Conservation (phyloP, 164 flowering plant species). For the Vitis vinifera region ASM3070453v1 NC_081818.1:25224001-25224500, state of each 20-base stretch:
- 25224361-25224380: conserved; percentile 46
- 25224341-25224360: conserved; percentile 59
- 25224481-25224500: conserved; percentile 23
- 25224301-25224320: conserved; percentile 58
- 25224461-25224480: conserved; percentile 38
- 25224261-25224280: conserved; percentile 41
- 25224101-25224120: conserved; percentile 41
- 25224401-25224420: conserved; percentile 37
- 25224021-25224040: conserved; percentile 24
- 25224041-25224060: conserved; percentile 38
- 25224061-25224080: conserved; percentile 42
- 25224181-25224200: conserved; percentile 34
- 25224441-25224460: conserved; percentile 28
- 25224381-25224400: conserved; percentile 37
- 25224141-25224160: conserved; percentile 43
- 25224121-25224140: conserved; percentile 53
- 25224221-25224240: conserved; percentile 38
- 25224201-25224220: conserved; percentile 33
- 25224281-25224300: conserved; percentile 66
- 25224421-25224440: conserved; percentile 28
- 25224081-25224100: conserved; percentile 37
- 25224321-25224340: conserved; percentile 55
- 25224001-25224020: conserved; percentile 13
- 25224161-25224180: conserved; percentile 29
- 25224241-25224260: conserved; percentile 27